phyloP scores from a whole-genome alignment of 2,329 filamentous ascomycete species.

The Berkeleyomyces rouxiae region DNA sequence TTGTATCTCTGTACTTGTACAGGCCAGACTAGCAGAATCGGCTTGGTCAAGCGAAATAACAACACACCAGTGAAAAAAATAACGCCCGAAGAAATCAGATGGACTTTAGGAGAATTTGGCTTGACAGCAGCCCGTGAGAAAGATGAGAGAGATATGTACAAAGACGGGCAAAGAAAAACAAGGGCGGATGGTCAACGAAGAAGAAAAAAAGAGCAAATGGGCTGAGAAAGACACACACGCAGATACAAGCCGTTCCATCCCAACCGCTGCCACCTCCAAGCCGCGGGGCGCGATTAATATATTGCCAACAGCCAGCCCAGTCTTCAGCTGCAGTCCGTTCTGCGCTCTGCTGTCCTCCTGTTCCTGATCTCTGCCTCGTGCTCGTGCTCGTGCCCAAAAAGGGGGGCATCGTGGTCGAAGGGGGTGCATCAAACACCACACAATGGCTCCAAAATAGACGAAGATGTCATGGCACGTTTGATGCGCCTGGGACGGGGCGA shows the following conservation, averaged over 20 bases:
- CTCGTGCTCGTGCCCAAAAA: neutral
- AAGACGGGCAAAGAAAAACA: neutral
- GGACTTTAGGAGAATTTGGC: slow-evolving; percentile 4
- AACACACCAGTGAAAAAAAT: neutral
- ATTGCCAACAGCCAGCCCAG: neutral
- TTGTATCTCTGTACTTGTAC: no score
- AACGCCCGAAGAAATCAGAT: slow-evolving; percentile 18
- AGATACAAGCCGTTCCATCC: no score
- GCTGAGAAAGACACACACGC: neutral
- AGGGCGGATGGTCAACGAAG: neutral
- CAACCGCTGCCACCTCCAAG: neutral
- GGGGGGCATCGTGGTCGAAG: neutral
- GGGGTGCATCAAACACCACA: neutral
- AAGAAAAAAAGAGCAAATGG: no score
- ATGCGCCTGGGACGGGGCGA: neutral
- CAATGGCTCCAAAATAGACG: neutral
- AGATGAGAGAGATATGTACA: neutral
- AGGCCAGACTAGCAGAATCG: no score
- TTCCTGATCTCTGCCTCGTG: neutral
- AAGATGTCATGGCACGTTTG: neutral
- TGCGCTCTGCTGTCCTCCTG: neutral
- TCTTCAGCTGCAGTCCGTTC: neutral
- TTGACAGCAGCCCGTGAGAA: slow-evolving; percentile 5
- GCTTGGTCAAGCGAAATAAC: neutral
- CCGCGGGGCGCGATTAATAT: neutral